phyloP scores from a whole-genome alignment of 2,329 filamentous ascomycete species.

The Apiospora sp. region DNA sequence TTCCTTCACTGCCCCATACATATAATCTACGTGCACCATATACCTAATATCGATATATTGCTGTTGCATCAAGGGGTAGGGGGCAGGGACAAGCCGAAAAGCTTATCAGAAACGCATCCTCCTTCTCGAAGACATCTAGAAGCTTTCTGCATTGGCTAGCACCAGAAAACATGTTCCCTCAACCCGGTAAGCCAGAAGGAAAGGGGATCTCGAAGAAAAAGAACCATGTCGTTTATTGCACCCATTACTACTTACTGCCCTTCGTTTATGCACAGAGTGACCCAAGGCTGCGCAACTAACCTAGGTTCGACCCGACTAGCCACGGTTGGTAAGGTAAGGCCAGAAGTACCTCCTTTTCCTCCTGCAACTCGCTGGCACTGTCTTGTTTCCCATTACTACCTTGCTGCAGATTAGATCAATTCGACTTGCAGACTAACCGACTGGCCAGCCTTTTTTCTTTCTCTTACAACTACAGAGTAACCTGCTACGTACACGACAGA shows the following conservation, averaged over 20 bases:
- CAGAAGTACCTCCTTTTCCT: conserved; percentile 17
- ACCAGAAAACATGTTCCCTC: not conserved
- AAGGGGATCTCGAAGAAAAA: not conserved
- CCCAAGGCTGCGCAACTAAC: conserved; percentile 21
- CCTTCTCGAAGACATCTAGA: conserved; percentile 14
- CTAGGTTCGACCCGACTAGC: conserved; percentile 2
- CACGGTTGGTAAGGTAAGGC: conserved; percentile 17
- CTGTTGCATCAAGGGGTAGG: not conserved
- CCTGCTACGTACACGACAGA: not conserved
- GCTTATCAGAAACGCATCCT: not conserved
- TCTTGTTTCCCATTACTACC: not conserved
- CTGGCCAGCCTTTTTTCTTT: not conserved
- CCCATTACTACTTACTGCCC: not conserved
- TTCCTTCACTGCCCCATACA: not conserved
- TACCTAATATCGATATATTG: not conserved
- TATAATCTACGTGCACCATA: not conserved
- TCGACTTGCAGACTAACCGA: not conserved
- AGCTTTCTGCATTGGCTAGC: conserved; percentile 5
- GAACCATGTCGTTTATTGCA: not conserved
- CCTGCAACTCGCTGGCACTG: conserved; percentile 14
- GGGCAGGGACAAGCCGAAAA: not conserved
- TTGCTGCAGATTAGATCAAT: conserved; percentile 17
- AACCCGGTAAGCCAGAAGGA: conserved; percentile 9
- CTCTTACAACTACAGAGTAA: not conserved
- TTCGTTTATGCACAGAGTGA: conserved; percentile 15